phyloP scores from a whole-genome alignment of 441 rosid genomes.

The Syzygium malaccense region DNA sequence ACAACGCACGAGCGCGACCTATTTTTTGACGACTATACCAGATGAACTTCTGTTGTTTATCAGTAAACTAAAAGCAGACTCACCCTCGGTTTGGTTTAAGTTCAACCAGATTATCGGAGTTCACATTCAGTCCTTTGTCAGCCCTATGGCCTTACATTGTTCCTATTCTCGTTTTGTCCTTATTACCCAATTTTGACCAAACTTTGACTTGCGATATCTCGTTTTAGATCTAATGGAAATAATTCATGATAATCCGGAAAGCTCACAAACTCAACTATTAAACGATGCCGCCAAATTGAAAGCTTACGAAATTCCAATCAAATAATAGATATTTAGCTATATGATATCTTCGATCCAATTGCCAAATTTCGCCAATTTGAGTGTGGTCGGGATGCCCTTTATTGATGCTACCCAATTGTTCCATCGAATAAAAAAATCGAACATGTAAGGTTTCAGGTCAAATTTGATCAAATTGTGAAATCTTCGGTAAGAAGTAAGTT shows the following conservation, averaged over 20 bases:
- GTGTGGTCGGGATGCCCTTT: not conserved
- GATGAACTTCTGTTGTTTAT: too few relatives aligned
- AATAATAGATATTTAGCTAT: too few relatives aligned
- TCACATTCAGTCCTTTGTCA: not conserved
- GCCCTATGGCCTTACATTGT: not conserved
- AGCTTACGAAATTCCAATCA: not conserved
- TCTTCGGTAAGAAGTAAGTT: too few relatives aligned
- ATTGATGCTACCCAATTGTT: not conserved
- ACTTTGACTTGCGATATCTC: not conserved
- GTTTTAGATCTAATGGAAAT: not conserved
- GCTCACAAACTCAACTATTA: not conserved
- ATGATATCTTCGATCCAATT: rapidly evolving
- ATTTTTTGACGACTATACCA: too few relatives aligned
- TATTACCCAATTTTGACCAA: not conserved
- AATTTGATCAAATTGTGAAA: too few relatives aligned
- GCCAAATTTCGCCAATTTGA: not conserved
- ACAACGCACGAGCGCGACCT: too few relatives aligned
- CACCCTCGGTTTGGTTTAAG: not conserved
- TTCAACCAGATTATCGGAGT: not conserved
- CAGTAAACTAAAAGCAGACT: too few relatives aligned
- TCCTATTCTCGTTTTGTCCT: not conserved
- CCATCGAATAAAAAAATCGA: not conserved
- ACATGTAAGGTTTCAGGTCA: too few relatives aligned
- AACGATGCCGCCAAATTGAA: not conserved
- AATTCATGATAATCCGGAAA: not conserved